phyloP scores from a whole-genome alignment of 148 eudicot species.

The Chenopodium album region DNA sequence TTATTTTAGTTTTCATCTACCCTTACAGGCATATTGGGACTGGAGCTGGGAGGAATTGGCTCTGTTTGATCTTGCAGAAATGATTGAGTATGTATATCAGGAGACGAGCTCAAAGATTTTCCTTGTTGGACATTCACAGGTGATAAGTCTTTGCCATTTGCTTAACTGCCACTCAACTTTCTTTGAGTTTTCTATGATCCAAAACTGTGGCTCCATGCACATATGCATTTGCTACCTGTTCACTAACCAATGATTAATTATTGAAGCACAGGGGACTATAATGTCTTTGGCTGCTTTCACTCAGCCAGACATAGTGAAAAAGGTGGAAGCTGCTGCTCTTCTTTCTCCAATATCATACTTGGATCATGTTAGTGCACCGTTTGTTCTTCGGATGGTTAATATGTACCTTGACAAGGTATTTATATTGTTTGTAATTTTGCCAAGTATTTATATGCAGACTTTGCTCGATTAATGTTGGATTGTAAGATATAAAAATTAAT shows the following conservation, averaged over 20 bases:
- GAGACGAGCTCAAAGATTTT: conserved; percentile 55
- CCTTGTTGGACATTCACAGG: conserved; percentile 97
- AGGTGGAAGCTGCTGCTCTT: conserved; percentile 94
- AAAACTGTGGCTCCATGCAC: background rate
- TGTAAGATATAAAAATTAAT: background rate
- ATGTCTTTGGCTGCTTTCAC: conserved; percentile 94
- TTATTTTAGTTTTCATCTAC: conserved; percentile 6
- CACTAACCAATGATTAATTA: background rate
- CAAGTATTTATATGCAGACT: background rate
- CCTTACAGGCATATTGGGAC: conserved; percentile 83
- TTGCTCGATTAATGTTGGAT: conserved; percentile 11
- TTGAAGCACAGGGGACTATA: conserved; percentile 73
- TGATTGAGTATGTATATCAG: conserved; percentile 56
- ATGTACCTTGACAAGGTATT: conserved; percentile 83
- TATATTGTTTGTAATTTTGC: background rate
- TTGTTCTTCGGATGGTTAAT: conserved; percentile 68
- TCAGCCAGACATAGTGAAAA: conserved; percentile 63
- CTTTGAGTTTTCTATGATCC: background rate
- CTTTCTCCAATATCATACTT: conserved; percentile 91
- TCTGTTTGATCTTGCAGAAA: conserved; percentile 70
- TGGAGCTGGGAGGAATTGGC: conserved; percentile 99
- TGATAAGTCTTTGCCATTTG: conserved; percentile 24
- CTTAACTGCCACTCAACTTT: background rate
- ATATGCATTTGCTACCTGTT: background rate
- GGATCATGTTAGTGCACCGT: conserved; percentile 68